phyloP scores from a whole-genome alignment of 2,329 filamentous ascomycete species.

The Didymella glomerata region DNA sequence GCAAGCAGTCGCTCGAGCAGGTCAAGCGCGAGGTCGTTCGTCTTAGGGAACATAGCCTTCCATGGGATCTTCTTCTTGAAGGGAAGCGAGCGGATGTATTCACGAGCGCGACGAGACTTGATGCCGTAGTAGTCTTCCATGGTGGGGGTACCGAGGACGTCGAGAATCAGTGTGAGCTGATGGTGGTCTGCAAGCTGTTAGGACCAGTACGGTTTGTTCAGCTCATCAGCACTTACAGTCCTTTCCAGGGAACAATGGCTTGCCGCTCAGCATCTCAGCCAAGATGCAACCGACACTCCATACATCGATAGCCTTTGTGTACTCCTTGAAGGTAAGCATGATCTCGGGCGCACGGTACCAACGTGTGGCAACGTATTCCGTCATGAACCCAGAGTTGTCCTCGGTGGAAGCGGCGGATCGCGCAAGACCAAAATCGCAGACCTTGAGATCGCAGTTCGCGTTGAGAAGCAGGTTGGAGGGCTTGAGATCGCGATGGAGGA shows the following conservation, averaged over 20 bases:
- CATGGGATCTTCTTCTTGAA: slow-evolving; percentile 99
- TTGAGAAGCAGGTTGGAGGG: slow-evolving; percentile 96
- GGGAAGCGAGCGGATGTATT: slow-evolving; percentile 96
- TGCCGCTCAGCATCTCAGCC: slow-evolving; percentile 98
- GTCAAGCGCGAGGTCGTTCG: slow-evolving; percentile 94
- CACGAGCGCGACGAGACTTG: slow-evolving; percentile 94
- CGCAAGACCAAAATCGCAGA: slow-evolving; percentile 97
- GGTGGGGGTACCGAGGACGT: slow-evolving; percentile 95
- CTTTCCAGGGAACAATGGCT: slow-evolving; percentile 97
- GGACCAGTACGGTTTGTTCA: neutral
- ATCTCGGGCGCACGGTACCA: slow-evolving; percentile 99
- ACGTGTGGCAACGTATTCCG: slow-evolving; percentile 98
- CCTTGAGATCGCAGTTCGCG: slow-evolving; percentile 98
- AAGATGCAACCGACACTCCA: slow-evolving; percentile 99
- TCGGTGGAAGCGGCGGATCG: slow-evolving; percentile 96
- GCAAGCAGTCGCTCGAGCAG: slow-evolving; percentile 93
- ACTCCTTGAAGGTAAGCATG: slow-evolving; percentile 99
- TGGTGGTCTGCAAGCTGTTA: slow-evolving; percentile 76
- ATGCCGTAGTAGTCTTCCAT: slow-evolving; percentile 99
- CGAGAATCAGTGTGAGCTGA: slow-evolving; percentile 94
- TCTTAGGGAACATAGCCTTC: slow-evolving; percentile 97
- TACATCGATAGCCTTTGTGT: slow-evolving; percentile 98
- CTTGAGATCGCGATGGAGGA: slow-evolving; percentile 96
- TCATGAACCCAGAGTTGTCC: slow-evolving; percentile 99
- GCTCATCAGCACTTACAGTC: slow-evolving; percentile 74